These are phyloP conservation scores for Solanum chacoense DNA, from an alignment of 305 asterid species.

Conservation along the genomic window DNA sequence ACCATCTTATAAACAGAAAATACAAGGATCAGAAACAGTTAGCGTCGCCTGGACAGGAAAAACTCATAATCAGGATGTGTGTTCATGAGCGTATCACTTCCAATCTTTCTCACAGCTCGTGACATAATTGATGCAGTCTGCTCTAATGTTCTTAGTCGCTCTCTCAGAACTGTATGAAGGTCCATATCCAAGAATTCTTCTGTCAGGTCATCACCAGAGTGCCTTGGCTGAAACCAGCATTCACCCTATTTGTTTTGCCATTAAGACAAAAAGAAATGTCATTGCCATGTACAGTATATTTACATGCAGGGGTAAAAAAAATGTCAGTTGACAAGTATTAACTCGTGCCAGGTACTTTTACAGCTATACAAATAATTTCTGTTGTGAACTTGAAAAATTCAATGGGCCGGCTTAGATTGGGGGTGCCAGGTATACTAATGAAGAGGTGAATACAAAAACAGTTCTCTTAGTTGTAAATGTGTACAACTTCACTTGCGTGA, in stretches of 20 bases:
- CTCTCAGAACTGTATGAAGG: not conserved
- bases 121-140: conserved; percentile 18
- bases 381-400: not conserved
- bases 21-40: not conserved
- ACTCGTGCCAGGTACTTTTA: not conserved
- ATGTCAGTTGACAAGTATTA: not conserved
- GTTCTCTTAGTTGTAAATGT: not conserved
- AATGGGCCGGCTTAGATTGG: not conserved
- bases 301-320: not conserved
- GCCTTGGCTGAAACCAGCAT: conserved; percentile 22
- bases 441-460: not conserved
- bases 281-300: not conserved
- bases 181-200: not conserved
- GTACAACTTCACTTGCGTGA: not conserved
- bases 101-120: conserved; percentile 8
- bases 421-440: not conserved
- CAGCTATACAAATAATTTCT: not conserved
- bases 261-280: not conserved
- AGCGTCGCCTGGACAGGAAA: conserved; percentile 13
- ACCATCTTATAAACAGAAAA: not conserved
- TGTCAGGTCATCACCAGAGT: not conserved
- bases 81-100: not conserved
- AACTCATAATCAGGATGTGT: conserved; percentile 25
- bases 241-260: conserved; percentile 16
- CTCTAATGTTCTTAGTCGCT: conserved; percentile 15